A percentile compares a stretch with the other conserved stretches of the same genome.
phyloP scores from a whole-genome alignment of 2,329 filamentous ascomycete species.

The Proliferodiscus dingleyae region DNA sequence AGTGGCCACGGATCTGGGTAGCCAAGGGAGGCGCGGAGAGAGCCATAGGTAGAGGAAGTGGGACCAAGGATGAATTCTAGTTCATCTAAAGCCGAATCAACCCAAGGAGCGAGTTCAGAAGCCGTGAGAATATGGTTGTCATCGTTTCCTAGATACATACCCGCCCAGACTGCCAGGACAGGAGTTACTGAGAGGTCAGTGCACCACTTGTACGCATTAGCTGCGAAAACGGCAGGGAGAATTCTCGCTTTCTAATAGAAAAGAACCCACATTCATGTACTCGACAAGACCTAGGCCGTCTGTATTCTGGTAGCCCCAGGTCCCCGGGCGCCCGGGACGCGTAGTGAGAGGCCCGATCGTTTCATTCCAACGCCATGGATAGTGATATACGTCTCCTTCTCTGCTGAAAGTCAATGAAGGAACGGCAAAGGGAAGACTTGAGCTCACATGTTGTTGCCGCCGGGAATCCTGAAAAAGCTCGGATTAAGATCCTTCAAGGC shows the following conservation, averaged over 20 bases:
- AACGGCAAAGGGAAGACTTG: not conserved
- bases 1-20: conserved; percentile 46
- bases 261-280: conserved; percentile 35
- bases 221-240: not conserved
- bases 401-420: conserved; percentile 26
- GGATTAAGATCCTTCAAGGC: conserved; percentile 48
- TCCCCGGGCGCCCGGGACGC: conserved; percentile 34
- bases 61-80: conserved; percentile 48
- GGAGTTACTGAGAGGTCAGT: conserved; percentile 43
- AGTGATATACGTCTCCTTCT: conserved; percentile 23
- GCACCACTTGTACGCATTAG: conserved; percentile 34
- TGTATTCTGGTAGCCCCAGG: conserved; percentile 40
- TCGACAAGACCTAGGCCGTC: conserved; percentile 48
- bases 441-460: conserved; percentile 56
- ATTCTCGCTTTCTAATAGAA: too few species aligned
- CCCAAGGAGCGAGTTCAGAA: conserved; percentile 36
- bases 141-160: conserved; percentile 36
- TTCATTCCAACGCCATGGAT: conserved; percentile 35
- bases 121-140: conserved; percentile 6
- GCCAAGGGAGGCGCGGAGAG: conserved; percentile 43
- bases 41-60: conserved; percentile 40
- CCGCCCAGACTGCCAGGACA: conserved; percentile 44
- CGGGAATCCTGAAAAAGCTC: conserved; percentile 59
- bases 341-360: conserved; percentile 37
- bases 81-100: conserved; percentile 45